Conservation (phyloP, 2,329 filamentous ascomycete species). For the Cephalotrichum gorgonifer region DNA sequence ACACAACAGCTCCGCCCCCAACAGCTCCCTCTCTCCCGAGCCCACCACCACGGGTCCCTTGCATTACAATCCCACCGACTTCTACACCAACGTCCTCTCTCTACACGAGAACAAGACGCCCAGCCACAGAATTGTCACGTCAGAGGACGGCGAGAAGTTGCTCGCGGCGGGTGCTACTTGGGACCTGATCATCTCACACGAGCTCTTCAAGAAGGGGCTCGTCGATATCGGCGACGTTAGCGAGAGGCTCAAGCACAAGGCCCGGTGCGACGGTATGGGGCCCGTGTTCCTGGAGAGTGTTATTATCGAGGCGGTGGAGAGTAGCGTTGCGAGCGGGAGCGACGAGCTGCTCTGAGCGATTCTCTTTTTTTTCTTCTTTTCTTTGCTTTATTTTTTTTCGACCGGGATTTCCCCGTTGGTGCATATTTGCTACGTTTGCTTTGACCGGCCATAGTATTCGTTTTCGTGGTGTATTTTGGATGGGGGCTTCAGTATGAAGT, state of each 20-base stretch:
- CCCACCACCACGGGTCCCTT: constrained; percentile 55
- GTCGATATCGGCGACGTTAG: constrained; percentile 77
- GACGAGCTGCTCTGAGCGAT: constrained; percentile 68
- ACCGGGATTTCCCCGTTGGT: neutral
- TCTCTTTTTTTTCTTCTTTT: constrained; percentile 6
- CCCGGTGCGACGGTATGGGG: constrained; percentile 76
- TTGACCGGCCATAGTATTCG: no score
- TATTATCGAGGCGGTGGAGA: constrained; percentile 64
- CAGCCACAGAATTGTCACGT: constrained; percentile 58
- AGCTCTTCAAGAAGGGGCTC: constrained; percentile 63
- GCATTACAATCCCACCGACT: constrained; percentile 62
- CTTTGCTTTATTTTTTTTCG: neutral
- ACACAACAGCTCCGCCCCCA: constrained; percentile 3
- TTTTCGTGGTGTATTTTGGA: no score
- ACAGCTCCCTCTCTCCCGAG: constrained; percentile 30
- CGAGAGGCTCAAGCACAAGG: constrained; percentile 62
- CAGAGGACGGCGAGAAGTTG: constrained; percentile 56
- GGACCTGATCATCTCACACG: constrained; percentile 79
- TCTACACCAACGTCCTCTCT: constrained; percentile 53
- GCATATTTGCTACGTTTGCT: neutral
- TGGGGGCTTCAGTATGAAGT: no score
- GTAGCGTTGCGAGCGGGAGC: constrained; percentile 64
- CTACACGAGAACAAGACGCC: constrained; percentile 52
- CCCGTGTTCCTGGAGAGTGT: constrained; percentile 76
- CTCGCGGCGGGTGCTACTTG: constrained; percentile 72